phyloP scores from a whole-genome alignment of 192 early-diverging fungal genomes.

The Phlyctochytrium planicorne region DNA sequence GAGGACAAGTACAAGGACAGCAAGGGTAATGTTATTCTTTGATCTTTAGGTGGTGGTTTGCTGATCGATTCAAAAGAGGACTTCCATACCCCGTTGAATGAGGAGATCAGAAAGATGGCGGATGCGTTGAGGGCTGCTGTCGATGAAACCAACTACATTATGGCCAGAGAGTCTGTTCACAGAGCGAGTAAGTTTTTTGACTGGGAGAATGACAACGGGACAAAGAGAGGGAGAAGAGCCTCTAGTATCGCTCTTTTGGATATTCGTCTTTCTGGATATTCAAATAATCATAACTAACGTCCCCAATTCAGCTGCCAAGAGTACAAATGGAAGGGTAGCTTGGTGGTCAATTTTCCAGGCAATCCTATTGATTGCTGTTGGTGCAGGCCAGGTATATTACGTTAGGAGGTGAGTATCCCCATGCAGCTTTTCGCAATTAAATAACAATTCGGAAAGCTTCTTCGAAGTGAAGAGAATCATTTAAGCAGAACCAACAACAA shows the following conservation, averaged over 20 bases:
- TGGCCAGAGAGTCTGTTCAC: background rate
- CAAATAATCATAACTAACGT: no score
- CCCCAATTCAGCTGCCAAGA: slow-evolving; percentile 67
- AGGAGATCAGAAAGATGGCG: background rate
- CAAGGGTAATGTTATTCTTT: slow-evolving; percentile 6
- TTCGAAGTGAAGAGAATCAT: slow-evolving; percentile 7
- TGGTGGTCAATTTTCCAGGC: slow-evolving; percentile 76
- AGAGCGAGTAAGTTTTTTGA: background rate
- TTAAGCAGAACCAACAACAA: background rate
- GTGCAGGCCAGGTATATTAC: slow-evolving; percentile 72
- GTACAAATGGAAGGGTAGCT: slow-evolving; percentile 74
- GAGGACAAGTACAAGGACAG: slow-evolving; percentile 17
- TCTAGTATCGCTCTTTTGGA: slow-evolving; percentile 6
- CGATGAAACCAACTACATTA: slow-evolving; percentile 1
- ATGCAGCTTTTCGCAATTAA: no score
- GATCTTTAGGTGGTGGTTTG: slow-evolving; percentile 16
- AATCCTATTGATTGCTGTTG: slow-evolving; percentile 60
- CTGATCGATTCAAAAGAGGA: slow-evolving; percentile 2
- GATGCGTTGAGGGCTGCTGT: background rate
- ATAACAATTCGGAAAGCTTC: background rate
- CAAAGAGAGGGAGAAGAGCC: slow-evolving; percentile 12
- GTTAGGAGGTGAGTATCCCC: slow-evolving; percentile 61
- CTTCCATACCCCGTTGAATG: slow-evolving; percentile 19
- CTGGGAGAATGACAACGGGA: slow-evolving; percentile 42
- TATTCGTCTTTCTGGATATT: slow-evolving; percentile 2